Base-by-base conservation (phyloP, 345 rosid genomes). In the Eucalyptus sp. region DNA sequence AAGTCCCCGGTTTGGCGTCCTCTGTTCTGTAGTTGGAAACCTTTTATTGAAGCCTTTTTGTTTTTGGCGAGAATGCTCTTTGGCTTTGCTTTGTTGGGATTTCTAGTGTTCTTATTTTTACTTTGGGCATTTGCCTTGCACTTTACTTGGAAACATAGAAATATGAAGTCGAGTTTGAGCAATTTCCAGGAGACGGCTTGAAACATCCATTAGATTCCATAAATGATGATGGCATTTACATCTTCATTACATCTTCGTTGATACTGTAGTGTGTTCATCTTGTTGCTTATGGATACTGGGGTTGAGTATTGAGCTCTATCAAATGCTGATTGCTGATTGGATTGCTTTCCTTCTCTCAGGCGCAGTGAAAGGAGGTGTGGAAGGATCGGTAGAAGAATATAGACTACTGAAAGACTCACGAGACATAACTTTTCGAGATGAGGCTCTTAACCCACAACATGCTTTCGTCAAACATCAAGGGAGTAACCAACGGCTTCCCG, bases 391-490 rank as follows among this genome's bases (percentile, higher is more conserved):
- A 87, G 68, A 87, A n/a, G 88, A 2, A 52, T 50, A 44, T 56
- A 86, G 60, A 68, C 44, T 27, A 15, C 16, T 41, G 48, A 76
- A 76, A 33, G 43, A 71, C 44, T 71, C 1, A 13, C 8, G 24
- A 54, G 79, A 58, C 15, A 5, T 48, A 76, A 76, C 48, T 76
- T 41, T 41, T 46, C 62, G 31, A 88, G 64, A 97, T 96, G 99
- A 95, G 96, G 94, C 92, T 96, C 11, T 91, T 95, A 58, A 95
- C 98, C 50, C 99, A 97, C 96, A 97, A 97, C 94, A 95, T 96
- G 97, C 94, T 96, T 37, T 94, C 99, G 4, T 98, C 96, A 88
- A 96, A 95, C 93, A 94, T 98, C 90, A 97, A 96, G 91, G 99
- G 99, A 60, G 99, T 97, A 22, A 8, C 92, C 16, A 95, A 94